Conservation (phyloP, 2,329 filamentous ascomycete species). For the Epichloe gansuensis region DNA sequence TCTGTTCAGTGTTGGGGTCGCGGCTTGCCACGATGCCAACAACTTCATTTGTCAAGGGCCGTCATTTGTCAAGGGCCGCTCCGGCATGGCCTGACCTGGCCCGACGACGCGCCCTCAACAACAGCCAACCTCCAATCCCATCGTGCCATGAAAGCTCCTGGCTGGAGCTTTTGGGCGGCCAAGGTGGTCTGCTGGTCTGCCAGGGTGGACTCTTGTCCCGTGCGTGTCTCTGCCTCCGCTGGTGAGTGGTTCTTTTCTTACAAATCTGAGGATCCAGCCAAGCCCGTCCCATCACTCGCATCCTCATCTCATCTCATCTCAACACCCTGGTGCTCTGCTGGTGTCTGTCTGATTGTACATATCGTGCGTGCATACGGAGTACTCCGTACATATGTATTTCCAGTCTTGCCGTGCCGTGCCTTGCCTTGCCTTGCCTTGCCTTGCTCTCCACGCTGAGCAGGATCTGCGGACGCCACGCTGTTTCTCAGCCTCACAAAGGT, state of each 20-base stretch:
- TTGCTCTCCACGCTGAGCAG: neutral
- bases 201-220: slow-evolving; percentile 5
- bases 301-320: neutral
- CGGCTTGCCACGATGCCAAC: neutral
- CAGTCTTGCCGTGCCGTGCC: neutral
- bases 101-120: neutral
- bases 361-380: too few species aligned
- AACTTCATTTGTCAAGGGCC: neutral
- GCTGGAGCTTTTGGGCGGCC: slow-evolving; percentile 3
- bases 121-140: slow-evolving; percentile 4
- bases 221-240: slow-evolving; percentile 2
- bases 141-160: slow-evolving; percentile 3
- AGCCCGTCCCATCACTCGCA: slow-evolving; percentile 1
- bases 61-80: neutral
- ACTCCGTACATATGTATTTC: too few species aligned
- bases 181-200: slow-evolving; percentile 2
- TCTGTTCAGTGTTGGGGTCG: neutral
- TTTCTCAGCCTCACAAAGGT: neutral
- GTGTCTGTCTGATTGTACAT: neutral
- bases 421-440: neutral
- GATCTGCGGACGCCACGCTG: neutral
- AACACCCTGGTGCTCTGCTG: neutral
- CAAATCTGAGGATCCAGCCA: slow-evolving; percentile 2
- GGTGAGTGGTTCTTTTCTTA: neutral
- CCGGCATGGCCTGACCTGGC: neutral